Evolutionary conservation across 2,329 filamentous ascomycete species (phyloP).

Genomic region (Helicocarpus griseus): DNA sequence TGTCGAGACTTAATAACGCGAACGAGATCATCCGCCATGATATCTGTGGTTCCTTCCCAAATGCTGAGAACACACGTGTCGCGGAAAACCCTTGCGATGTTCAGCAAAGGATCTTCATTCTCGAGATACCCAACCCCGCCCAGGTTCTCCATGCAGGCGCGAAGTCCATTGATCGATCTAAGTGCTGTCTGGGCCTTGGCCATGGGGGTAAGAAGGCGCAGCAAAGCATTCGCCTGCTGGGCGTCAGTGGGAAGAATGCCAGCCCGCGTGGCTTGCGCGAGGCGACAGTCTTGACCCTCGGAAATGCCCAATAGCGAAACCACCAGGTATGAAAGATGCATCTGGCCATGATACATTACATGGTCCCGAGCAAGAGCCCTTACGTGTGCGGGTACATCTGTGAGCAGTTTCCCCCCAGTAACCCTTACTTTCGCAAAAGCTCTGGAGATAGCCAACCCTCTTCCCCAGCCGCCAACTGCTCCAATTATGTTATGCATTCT

Average conservation of each 20-base stretch:
- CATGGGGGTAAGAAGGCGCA: conserved; percentile 25
- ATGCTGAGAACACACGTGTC: conserved; percentile 56
- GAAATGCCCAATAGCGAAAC: conserved; percentile 25
- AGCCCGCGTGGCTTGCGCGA: conserved; percentile 7
- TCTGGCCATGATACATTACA: conserved; percentile 28
- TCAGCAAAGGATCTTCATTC: conserved; percentile 48
- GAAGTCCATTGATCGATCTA: conserved; percentile 15
- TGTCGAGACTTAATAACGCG: conserved; percentile 29
- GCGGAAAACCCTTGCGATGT: conserved; percentile 55
- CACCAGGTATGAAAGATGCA: conserved; percentile 30
- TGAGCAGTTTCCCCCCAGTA: conserved; percentile 28
- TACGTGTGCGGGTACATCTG: conserved; percentile 33
- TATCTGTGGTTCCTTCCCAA: conserved; percentile 63
- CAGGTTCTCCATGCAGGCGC: conserved; percentile 23
- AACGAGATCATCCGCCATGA: conserved; percentile 47
- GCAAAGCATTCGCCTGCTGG: conserved; percentile 15
- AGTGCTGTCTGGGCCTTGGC: conserved; percentile 23
- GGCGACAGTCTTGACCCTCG: conserved; percentile 19
- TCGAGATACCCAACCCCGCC: conserved; percentile 25
- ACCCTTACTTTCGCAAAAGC: conserved; percentile 32
- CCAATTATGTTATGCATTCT: conserved; percentile 34
- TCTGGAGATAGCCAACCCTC: conserved; percentile 31
- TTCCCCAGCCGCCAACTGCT: conserved; percentile 28
- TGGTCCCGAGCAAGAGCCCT: conserved; percentile 29
- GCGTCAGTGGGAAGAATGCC: conserved; percentile 16